phyloP scores from a whole-genome alignment of 2,329 filamentous ascomycete genomes.

The Aspergillus clavatus region DNA sequence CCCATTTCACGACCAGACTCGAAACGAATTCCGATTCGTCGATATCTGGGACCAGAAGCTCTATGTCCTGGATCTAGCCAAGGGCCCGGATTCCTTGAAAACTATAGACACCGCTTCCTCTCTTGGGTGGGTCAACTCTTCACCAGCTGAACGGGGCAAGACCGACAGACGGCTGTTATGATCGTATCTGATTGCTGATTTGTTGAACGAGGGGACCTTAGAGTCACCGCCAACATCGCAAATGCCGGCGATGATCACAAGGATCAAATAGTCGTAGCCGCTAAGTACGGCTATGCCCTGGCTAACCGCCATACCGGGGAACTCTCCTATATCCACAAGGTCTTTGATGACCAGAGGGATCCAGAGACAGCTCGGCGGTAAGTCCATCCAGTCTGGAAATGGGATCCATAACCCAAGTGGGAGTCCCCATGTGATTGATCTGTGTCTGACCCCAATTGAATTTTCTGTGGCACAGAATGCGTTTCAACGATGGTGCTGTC shows the following conservation, averaged over 20 bases:
- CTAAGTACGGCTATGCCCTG: slow-evolving; percentile 77
- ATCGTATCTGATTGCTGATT: slow-evolving; percentile 38
- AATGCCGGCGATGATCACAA: slow-evolving; percentile 47
- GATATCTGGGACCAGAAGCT: slow-evolving; percentile 76
- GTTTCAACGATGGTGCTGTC: slow-evolving; percentile 75
- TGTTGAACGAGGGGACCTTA: slow-evolving; percentile 29
- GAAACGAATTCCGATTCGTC: slow-evolving; percentile 41
- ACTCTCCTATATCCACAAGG: slow-evolving; percentile 53
- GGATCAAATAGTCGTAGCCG: slow-evolving; percentile 68
- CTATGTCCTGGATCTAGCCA: slow-evolving; percentile 63
- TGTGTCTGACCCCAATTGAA: too few species aligned
- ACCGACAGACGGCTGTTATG: too few species aligned
- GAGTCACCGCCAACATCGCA: slow-evolving; percentile 74
- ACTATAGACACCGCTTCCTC: slow-evolving; percentile 55
- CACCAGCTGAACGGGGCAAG: too few species aligned
- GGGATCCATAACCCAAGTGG: not conserved
- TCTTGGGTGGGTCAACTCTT: slow-evolving; percentile 43
- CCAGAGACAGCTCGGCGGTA: slow-evolving; percentile 45
- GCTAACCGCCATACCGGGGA: slow-evolving; percentile 60
- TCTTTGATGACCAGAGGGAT: slow-evolving; percentile 50
- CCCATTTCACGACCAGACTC: slow-evolving; percentile 35
- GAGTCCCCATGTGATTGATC: too few species aligned
- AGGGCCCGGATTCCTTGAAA: slow-evolving; percentile 56
- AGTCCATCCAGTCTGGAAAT: slow-evolving; percentile 14
- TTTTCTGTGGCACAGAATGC: slow-evolving; percentile 37